phyloP scores from a whole-genome alignment of 116 monocot genomes.

The Cymodocea nodosa region DNA sequence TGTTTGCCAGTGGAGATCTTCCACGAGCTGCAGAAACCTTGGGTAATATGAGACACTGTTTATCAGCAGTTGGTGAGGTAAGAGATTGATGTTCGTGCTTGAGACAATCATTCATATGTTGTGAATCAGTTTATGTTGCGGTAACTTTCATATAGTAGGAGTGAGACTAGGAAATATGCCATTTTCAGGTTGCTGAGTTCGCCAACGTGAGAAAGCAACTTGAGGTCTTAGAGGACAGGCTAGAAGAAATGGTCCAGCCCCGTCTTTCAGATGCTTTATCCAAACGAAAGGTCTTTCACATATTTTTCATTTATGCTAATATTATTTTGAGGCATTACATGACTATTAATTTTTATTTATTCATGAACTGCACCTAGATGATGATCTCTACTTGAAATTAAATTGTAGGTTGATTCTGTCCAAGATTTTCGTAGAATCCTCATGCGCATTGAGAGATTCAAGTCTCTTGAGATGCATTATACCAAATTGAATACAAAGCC shows the following conservation, averaged over 20 bases:
- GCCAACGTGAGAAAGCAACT: conserved; percentile 98
- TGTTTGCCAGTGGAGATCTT: conserved; percentile 99
- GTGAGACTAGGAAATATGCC: not conserved
- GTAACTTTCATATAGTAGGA: not conserved
- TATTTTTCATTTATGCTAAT: not conserved
- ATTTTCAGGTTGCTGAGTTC: conserved; percentile 88
- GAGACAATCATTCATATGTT: not conserved
- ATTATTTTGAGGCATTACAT: not conserved
- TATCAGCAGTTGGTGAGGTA: conserved; percentile 97
- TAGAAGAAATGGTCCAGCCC: conserved; percentile 95
- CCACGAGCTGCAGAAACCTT: conserved; percentile 90
- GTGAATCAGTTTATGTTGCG: not conserved
- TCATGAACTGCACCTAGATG: not conserved
- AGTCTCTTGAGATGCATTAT: conserved; percentile 69
- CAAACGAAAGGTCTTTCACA: conserved; percentile 55
- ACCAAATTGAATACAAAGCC: conserved; percentile 75
- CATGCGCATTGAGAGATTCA: conserved; percentile 80
- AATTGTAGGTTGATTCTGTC: conserved; percentile 69
- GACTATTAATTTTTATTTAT: not conserved
- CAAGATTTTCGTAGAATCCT: conserved; percentile 84
- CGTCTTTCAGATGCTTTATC: conserved; percentile 73
- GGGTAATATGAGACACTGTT: conserved; percentile 92
- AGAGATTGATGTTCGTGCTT: not conserved
- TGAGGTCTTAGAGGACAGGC: conserved; percentile 88
- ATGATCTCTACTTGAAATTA: not conserved